Evolutionary conservation across 2,329 filamentous ascomycete species (phyloP), one percentile per base, ranked within the genome.

Genomic region (Ophiostoma montium): DNA sequence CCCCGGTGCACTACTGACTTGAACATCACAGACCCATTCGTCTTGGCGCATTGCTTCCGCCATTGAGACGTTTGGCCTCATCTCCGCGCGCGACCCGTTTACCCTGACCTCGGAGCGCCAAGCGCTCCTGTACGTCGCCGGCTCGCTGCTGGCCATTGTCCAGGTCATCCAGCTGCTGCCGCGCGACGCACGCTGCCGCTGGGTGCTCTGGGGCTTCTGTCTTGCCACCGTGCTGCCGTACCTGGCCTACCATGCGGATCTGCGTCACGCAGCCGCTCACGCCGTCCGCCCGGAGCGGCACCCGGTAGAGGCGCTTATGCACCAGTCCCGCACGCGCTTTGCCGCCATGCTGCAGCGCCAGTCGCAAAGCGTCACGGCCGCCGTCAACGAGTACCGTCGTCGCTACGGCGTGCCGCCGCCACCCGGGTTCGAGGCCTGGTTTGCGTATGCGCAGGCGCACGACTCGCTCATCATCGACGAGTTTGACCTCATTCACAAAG

Each of bases 361-460:
- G 31, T 52, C 50, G 10, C 21, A 43, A n/a, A 49, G 42, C 9
- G 63, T 61, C n/a, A 19, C 54, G 1, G 62, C 57, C 1, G 71
- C 69, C 0, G 46, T 56, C 0, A 47, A 45, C 0, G 69, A 73
- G 52, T 76, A 75, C 48, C 59, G 53, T 9, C 62, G 63, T 2
- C 62, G 70, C 18, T 73, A 75, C 49, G 53, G 52, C 0, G 55
- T 64, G 1, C 60, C 67, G 1, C 71, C 71, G 0, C 72, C 72
- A 0, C 58, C 60, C 0, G 71, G 72, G 0, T 75, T 75, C 30
- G 57, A 67, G 1, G 58, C 53, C 3, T 75, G 71, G 72, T 54
- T 61, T 5, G 27, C 54, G 1, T 50, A 57, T 18, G 48, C 55
- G 7, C 35, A 39, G 9, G 16, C 38, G 15, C 31, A 49, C 18